A percentile compares a stretch with the other conserved stretches of the same genome.
Evolutionary conservation across 768 basidiomycete species (phyloP).

Genomic region (Mrakia blollopis): DNA sequence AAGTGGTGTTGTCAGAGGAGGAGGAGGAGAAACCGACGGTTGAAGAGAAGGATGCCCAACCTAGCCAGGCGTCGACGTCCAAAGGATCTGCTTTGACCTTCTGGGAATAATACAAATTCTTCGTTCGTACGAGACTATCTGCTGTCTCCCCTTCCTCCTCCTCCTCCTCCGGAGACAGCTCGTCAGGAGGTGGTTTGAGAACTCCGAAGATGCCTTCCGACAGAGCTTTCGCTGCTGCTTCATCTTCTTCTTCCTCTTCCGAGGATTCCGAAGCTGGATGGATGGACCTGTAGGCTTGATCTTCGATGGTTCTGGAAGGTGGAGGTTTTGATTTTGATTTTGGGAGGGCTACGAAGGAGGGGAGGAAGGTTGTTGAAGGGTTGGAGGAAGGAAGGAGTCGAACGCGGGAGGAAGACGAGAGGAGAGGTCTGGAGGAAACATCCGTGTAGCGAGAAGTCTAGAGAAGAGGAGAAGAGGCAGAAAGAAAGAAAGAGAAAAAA

Average conservation of each 20-base stretch:
- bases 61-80: constrained; percentile 42
- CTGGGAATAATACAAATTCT: constrained; percentile 38
- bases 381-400: constrained; percentile 3
- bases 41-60: constrained; percentile 38
- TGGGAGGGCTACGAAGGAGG: constrained; percentile 16
- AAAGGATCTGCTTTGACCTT: constrained; percentile 37
- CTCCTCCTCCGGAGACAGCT: constrained; percentile 28
- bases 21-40: constrained; percentile 21
- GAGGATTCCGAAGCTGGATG: constrained; percentile 14
- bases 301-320: background rate
- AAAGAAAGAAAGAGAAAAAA: too few relatives aligned
- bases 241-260: constrained; percentile 26
- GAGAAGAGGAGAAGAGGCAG: background rate
- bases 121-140: constrained; percentile 34
- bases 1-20: constrained; percentile 24
- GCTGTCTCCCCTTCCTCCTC: constrained; percentile 38
- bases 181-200: constrained; percentile 22
- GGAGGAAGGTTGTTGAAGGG: background rate
- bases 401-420: background rate
- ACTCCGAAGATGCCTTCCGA: constrained; percentile 37
- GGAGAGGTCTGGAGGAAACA: background rate
- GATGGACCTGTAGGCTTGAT: constrained; percentile 13
- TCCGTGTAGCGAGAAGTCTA: constrained; percentile 2
- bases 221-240: constrained; percentile 35
- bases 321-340: background rate